Conservation (phyloP, 2,329 filamentous ascomycete genomes). For the Paecilomyces fulvus region DNA sequence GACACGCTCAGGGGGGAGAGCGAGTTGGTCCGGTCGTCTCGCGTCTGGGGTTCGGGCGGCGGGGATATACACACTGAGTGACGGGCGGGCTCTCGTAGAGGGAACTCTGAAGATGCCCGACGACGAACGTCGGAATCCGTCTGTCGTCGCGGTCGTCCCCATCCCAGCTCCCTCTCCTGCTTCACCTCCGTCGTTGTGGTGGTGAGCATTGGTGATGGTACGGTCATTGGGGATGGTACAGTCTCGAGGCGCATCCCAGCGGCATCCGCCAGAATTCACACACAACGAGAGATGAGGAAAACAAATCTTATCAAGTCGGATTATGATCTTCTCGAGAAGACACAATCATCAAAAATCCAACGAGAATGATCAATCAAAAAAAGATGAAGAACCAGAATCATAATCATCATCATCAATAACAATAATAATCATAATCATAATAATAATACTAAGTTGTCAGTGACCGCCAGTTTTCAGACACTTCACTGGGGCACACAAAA, state of each 20-base stretch:
- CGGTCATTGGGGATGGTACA: no score
- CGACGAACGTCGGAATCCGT: slow-evolving; percentile 8
- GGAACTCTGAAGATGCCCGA: slow-evolving; percentile 6
- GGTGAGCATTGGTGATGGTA: not conserved
- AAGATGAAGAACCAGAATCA: no score
- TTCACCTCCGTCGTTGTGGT: not conserved
- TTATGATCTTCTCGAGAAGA: no score
- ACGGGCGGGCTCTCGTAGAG: slow-evolving; percentile 7
- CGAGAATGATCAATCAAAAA: no score
- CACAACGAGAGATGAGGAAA: not conserved
- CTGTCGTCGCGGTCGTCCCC: slow-evolving; percentile 8
- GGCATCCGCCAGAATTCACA: not conserved
- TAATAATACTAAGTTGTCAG: not conserved
- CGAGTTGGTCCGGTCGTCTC: not conserved
- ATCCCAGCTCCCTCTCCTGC: not conserved
- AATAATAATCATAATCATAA: not conserved
- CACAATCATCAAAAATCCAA: no score
- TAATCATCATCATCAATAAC: no score
- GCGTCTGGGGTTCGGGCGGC: not conserved
- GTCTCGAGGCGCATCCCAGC: slow-evolving; percentile 1
- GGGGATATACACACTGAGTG: slow-evolving; percentile 6
- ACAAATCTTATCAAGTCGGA: no score
- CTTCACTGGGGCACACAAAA: not conserved
- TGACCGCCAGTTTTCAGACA: not conserved
- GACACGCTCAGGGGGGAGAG: slow-evolving; percentile 15